phyloP scores from a whole-genome alignment of 805 yeast genomes.

The Kazachstania psychrophila region DNA sequence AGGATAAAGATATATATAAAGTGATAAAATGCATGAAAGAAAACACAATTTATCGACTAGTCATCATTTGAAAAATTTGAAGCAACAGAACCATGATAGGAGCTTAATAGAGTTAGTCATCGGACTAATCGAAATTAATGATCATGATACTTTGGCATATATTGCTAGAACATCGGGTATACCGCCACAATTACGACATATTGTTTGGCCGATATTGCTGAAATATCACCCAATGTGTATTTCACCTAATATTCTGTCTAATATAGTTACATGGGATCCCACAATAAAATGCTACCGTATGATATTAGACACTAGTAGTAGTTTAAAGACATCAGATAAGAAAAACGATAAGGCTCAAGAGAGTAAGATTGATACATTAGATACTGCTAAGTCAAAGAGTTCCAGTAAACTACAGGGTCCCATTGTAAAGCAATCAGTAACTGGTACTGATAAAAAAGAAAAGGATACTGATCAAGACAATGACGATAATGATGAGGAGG shows the following conservation, averaged over 20 bases:
- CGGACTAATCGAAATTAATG: conserved; percentile 45
- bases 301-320: too few relatives aligned
- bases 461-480: not conserved
- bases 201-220: conserved; percentile 77
- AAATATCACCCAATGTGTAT: conserved; percentile 79
- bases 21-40: conserved; percentile 10
- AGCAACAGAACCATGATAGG: conserved; percentile 22
- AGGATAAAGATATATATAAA: too few relatives aligned
- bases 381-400: too few relatives aligned
- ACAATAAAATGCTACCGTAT: conserved; percentile 10
- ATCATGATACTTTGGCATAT: conserved; percentile 67
- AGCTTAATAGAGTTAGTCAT: conserved; percentile 41
- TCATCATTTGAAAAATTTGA: conserved; percentile 23
- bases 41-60: conserved; percentile 12
- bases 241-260: conserved; percentile 65
- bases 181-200: conserved; percentile 70
- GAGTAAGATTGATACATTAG: too few relatives aligned
- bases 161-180: conserved; percentile 77
- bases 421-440: not conserved
- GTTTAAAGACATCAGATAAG: too few relatives aligned
- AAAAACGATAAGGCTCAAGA: too few relatives aligned
- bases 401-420: too few relatives aligned
- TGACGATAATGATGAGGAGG: not conserved
- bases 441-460: not conserved
- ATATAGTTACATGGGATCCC: conserved; percentile 27